These are phyloP conservation scores for Nannochloris sp. DNA, from an alignment of 139 green algal species.

Conservation along the genomic window DNA sequence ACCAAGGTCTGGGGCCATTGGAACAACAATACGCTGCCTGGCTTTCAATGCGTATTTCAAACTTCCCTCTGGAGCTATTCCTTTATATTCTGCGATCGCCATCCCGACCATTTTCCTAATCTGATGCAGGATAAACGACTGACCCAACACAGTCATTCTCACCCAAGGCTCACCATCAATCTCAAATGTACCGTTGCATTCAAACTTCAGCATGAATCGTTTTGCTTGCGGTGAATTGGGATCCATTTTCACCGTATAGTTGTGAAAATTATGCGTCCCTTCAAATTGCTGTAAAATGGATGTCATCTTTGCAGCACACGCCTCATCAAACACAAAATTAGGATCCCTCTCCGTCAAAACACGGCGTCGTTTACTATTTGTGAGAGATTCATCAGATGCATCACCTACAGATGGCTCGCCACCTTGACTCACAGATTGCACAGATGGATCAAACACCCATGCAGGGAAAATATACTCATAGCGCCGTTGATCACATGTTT, in stretches of 20 bases:
- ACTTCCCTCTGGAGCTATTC: conserved; percentile 21
- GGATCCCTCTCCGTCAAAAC: neutral
- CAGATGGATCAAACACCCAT: conserved; percentile 67
- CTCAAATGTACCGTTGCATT: conserved; percentile 22
- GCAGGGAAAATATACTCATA: conserved; percentile 96
- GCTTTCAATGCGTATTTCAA: conserved; percentile 40
- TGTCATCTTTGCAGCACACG: conserved; percentile 34
- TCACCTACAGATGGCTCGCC: neutral
- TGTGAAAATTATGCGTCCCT: conserved; percentile 91
- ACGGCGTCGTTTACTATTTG: neutral
- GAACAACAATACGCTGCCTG: conserved; percentile 26
- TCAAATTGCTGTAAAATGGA: conserved; percentile 62
- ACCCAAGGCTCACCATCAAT: conserved; percentile 47
- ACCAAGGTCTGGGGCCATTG: conserved; percentile 78
- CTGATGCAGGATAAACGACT: conserved; percentile 91
- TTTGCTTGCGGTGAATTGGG: conserved; percentile 32
- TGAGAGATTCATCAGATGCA: neutral
- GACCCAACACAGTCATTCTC: conserved; percentile 63
- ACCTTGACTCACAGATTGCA: neutral
- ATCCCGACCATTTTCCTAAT: conserved; percentile 87
- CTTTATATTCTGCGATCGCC: conserved; percentile 59
- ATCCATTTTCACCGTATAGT: conserved; percentile 62
- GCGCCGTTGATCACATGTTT: conserved; percentile 59
- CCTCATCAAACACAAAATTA: conserved; percentile 33
- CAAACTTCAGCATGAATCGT: conserved; percentile 67